Evolutionary conservation across 257 asterid genomes (phyloP), one percentile per base, ranked within the genome.

Genomic region (Solanum lignicaule): DNA sequence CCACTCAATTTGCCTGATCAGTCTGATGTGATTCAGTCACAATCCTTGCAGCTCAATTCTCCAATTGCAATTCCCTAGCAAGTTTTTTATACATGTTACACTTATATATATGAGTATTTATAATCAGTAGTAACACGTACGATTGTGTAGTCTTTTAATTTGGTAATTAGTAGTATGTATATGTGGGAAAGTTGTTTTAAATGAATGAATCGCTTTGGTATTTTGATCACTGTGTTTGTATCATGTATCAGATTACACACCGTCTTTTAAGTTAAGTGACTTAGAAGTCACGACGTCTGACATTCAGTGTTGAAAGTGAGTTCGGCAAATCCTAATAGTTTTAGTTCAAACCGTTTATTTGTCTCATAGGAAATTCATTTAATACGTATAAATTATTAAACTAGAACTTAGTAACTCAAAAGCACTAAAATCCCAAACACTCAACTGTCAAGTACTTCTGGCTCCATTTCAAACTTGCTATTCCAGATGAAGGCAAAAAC

Each of bases 1-100:
- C 99, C 99, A 7, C 98, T 94, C 72, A 92, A 91, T 55, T 87
- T 94, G 88, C 93, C 94, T 5, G 99, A 96, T 18, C 81, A 73
- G 65, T 87, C 91, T 58, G 98, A 97, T 58, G 88, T 91, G 2
- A 87, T 93, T 87, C 95, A 90, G 13, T 93, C 94, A 4, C 94
- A 90, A 20, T 93, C 94, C 5, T 84, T 95, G 92, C 98, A 92
- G 73, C 43, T 89, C 69, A 72, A 33, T 85, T 87, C 97, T 25
- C 98, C 97, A 14, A 95, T 96, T 85, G 96, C 90, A 25, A 96
- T 96, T 83, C 95, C 68, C 68, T 60, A 60, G 13, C 5, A 60
- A 8, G 68, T 60, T 60, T 21, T 60, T 13, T 46, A 46, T 13
- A 14, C 27, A 60, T 21, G 27, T 21, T 52, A 52, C 21, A 7